These are phyloP conservation scores for Tolypocladium nubicola DNA, from an alignment of 2,329 filamentous ascomycete genomes.

Conservation along the genomic window DNA sequence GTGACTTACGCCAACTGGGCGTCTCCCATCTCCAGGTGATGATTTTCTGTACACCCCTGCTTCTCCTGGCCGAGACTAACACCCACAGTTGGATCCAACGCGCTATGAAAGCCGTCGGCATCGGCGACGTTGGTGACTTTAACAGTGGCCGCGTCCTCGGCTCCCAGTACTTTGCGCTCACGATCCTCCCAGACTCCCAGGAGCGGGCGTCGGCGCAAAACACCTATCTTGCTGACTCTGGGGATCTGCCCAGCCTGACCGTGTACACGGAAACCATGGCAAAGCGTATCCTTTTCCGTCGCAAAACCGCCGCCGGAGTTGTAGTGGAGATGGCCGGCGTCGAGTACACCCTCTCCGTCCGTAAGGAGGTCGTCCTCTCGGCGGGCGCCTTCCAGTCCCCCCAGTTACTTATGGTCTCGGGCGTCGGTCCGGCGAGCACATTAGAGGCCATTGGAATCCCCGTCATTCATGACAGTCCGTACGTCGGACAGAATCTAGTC, in stretches of 20 bases:
- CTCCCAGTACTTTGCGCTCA: too few species aligned
- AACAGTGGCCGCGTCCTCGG: too few species aligned
- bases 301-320: constrained; percentile 26
- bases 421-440: constrained; percentile 2
- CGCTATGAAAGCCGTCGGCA: too few species aligned
- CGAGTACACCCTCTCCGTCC: constrained; percentile 3
- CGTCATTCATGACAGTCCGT: background rate
- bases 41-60: too few species aligned
- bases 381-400: constrained; percentile 5
- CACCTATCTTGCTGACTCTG: constrained; percentile 12
- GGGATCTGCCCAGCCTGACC: too few species aligned
- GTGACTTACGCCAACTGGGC: constrained; percentile 15
- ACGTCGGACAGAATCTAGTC: constrained; percentile 2
- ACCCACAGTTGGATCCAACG: too few species aligned
- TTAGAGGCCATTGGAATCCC: constrained; percentile 1
- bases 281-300: constrained; percentile 28
- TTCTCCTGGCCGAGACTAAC: too few species aligned
- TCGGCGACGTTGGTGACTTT: too few species aligned
- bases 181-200: too few species aligned
- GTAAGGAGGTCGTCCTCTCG: constrained; percentile 6
- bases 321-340: constrained; percentile 12
- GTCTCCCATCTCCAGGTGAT: constrained; percentile 10
- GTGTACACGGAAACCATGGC: constrained; percentile 10
- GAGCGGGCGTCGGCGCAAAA: constrained; percentile 20
- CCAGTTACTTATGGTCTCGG: constrained; percentile 7